Percentiles rank a stretch among this genome's conserved stretches.
Evolutionary conservation across 192 early-diverging fungal species (phyloP).

Genomic region (Coemansia erecta): DNA sequence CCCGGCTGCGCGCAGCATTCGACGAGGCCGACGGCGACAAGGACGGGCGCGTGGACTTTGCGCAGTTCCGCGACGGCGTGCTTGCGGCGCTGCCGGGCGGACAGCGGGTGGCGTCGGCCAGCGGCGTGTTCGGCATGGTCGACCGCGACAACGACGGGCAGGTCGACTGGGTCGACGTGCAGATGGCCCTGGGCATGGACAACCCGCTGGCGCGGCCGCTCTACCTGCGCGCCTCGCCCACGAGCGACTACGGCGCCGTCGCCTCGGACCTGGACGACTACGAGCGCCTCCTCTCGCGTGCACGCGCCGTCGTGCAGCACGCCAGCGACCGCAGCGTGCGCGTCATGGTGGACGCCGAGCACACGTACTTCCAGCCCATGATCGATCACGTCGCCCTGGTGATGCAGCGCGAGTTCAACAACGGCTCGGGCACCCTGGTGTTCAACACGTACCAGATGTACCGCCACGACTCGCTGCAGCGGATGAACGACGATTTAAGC

Average conservation of each 20-base stretch:
- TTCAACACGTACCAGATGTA: constrained; percentile 99
- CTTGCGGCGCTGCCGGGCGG: constrained; percentile 37
- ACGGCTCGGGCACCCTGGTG: constrained; percentile 59
- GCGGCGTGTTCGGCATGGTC: constrained; percentile 47
- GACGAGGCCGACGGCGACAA: constrained; percentile 52
- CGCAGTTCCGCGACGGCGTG: constrained; percentile 42
- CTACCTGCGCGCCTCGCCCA: constrained; percentile 26
- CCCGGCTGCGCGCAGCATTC: constrained; percentile 46
- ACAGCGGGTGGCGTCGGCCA: constrained; percentile 25
- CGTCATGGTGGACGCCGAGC: constrained; percentile 91
- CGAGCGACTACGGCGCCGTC: constrained; percentile 36
- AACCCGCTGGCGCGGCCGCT: constrained; percentile 56
- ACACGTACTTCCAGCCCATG: constrained; percentile 88
- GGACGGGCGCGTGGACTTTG: constrained; percentile 56
- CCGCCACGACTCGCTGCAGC: constrained; percentile 61
- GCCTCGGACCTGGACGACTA: constrained; percentile 70
- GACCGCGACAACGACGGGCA: constrained; percentile 55
- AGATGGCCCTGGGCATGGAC: constrained; percentile 63
- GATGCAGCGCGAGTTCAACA: constrained; percentile 73
- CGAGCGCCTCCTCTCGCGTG: constrained; percentile 63
- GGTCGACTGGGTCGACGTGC: constrained; percentile 67
- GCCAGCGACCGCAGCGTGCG: constrained; percentile 66
- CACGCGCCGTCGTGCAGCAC: constrained; percentile 64
- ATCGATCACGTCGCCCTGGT: constrained; percentile 81
- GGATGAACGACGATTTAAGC: constrained; percentile 66